Percentiles rank a stretch among this genome's conserved stretches.
phyloP scores from a whole-genome alignment of 495 filamentous ascomycete genomes.

The Aspergillus incahuasiensis region DNA sequence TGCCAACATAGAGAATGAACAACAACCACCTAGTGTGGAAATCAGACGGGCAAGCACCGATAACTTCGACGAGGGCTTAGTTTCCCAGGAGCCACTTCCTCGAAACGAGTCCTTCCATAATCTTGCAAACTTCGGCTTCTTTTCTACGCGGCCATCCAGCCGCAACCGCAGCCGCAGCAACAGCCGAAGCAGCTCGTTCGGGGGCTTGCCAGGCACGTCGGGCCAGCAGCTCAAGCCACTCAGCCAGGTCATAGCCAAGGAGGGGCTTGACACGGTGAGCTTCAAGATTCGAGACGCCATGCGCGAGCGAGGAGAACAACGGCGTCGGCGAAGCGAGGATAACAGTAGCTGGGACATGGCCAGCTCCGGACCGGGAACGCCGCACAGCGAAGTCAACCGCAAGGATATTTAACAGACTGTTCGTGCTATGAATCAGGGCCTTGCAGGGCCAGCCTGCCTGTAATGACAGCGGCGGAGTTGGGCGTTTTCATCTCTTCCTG shows the following conservation, averaged over 20 bases:
- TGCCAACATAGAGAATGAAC: conserved; percentile 17
- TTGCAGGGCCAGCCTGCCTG: not conserved
- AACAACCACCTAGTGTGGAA: conserved; percentile 21
- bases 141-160: conserved; percentile 77
- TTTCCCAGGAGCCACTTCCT: conserved; percentile 54
- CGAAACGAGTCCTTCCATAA: conserved; percentile 91
- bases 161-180: conserved; percentile 50
- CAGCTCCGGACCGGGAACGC: conserved; percentile 40
- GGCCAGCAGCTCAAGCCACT: conserved; percentile 67
- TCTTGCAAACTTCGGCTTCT: conserved; percentile 78
- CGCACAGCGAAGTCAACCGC: conserved; percentile 40
- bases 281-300: conserved; percentile 83
- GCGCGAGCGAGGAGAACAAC: conserved; percentile 72
- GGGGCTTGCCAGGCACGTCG: conserved; percentile 51
- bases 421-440: not conserved
- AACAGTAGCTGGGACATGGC: conserved; percentile 46
- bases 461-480: conserved; percentile 20
- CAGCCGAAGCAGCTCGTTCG: conserved; percentile 63
- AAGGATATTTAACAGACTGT: conserved; percentile 33
- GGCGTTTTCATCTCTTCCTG: conserved; percentile 10
- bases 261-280: conserved; percentile 75
- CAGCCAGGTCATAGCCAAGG: conserved; percentile 66
- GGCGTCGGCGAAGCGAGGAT: conserved; percentile 61
- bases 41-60: conserved; percentile 22
- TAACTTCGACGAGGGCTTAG: conserved; percentile 27